Conservation (phyloP, 1,139 yeast genomes). For the Dujonia santamariae region DNA sequence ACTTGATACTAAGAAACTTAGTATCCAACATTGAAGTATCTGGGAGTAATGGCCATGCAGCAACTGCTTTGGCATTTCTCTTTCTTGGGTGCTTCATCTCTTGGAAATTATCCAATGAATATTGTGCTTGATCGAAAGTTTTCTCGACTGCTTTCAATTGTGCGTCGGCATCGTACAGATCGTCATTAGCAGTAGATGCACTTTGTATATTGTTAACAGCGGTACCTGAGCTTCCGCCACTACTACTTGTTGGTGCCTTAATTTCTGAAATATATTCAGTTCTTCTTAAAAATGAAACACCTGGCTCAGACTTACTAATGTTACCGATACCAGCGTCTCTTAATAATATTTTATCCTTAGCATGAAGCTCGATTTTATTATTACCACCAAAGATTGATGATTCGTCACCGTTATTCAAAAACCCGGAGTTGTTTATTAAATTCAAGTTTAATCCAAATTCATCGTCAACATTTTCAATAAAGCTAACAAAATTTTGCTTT, state of each 20-base stretch:
- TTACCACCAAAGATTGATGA: constrained; percentile 35
- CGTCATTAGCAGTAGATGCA: constrained; percentile 13
- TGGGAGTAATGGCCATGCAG: constrained; percentile 80
- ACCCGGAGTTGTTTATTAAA: constrained; percentile 62
- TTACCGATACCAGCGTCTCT: constrained; percentile 69
- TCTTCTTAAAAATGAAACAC: constrained; percentile 85
- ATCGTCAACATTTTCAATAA: constrained; percentile 68
- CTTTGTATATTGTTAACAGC: neutral
- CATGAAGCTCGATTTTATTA: constrained; percentile 51
- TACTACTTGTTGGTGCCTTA: neutral
- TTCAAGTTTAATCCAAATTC: constrained; percentile 78
- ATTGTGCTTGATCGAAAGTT: constrained; percentile 64
- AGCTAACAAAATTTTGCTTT: constrained; percentile 65
- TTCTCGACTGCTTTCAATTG: constrained; percentile 71
- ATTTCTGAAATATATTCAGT: constrained; percentile 78
- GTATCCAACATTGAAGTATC: constrained; percentile 88
- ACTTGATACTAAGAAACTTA: constrained; percentile 65
- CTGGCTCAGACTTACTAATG: constrained; percentile 51
- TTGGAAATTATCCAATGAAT: constrained; percentile 41
- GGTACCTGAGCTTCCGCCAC: neutral
- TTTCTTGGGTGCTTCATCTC: constrained; percentile 72
- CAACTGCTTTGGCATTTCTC: constrained; percentile 69
- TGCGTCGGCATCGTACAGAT: constrained; percentile 55
- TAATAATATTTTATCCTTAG: constrained; percentile 71
- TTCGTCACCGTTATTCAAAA: constrained; percentile 62